Evolutionary conservation across 768 basidiomycete species (phyloP).

Genomic region (Macrocybe gigantea): DNA sequence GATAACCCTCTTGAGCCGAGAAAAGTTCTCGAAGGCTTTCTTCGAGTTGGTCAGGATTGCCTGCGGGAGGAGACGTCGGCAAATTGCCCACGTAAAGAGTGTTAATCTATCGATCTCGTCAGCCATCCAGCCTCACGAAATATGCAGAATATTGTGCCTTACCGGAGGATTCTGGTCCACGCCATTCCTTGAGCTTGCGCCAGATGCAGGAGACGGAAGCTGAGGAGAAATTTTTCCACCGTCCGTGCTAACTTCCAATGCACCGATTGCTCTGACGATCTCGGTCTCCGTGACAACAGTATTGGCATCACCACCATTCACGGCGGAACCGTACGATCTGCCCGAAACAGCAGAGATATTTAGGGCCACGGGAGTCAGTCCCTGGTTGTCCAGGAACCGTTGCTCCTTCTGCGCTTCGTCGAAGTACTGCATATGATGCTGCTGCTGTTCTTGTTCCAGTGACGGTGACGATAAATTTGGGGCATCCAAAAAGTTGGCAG

Average conservation of each 20-base stretch:
- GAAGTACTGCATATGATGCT: conserved; percentile 10
- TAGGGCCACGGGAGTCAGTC: conserved; percentile 17
- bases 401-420: conserved; percentile 11
- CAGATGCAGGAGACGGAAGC: conserved; percentile 70
- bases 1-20: conserved; percentile 72
- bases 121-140: conserved; percentile 2
- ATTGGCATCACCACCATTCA: conserved; percentile 9
- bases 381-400: conserved; percentile 6
- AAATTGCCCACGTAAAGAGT: conserved; percentile 99
- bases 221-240: conserved; percentile 63
- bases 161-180: conserved; percentile 94
- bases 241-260: conserved; percentile 47
- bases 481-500: conserved; percentile 1
- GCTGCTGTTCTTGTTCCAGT: conserved; percentile 5
- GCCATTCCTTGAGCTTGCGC: conserved; percentile 43
- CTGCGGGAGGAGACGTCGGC: conserved; percentile 69
- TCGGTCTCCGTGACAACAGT: conserved; percentile 20
- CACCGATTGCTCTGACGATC: conserved; percentile 35
- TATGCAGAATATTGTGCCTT: conserved; percentile 20
- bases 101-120: conserved; percentile 57
- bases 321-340: conserved; percentile 13
- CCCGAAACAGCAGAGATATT: conserved; percentile 26
- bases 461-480: conserved; percentile 12
- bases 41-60: conserved; percentile 80
- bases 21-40: conserved; percentile 84